A percentile compares a stretch with the other conserved stretches of the same genome.
These are phyloP conservation scores for Lachancea fermentati DNA, from an alignment of 805 yeast genomes.

Conservation along the genomic window DNA sequence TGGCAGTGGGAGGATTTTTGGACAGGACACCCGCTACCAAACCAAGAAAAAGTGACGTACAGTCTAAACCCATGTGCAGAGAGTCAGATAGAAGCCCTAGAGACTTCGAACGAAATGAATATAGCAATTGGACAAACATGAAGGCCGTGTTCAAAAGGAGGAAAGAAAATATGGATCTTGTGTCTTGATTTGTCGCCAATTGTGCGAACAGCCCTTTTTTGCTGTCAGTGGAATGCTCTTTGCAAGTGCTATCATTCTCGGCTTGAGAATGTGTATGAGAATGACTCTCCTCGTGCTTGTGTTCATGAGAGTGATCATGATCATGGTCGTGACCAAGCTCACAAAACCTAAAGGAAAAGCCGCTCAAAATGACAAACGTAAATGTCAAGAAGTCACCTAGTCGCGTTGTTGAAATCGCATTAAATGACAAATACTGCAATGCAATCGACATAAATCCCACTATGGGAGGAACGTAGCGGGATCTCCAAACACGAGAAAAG, in stretches of 20 bases:
- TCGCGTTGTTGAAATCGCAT: conserved; percentile 14
- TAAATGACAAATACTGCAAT: conserved; percentile 34
- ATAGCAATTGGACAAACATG: conserved; percentile 89
- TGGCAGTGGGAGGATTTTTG: conserved; percentile 54
- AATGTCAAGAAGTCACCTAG: conserved; percentile 14
- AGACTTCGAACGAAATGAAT: conserved; percentile 89
- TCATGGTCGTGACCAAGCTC: conserved; percentile 9
- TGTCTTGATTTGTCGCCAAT: conserved; percentile 52
- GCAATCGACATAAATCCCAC: conserved; percentile 32
- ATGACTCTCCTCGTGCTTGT: conserved; percentile 8
- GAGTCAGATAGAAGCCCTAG: conserved; percentile 89
- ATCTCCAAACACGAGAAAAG: background rate
- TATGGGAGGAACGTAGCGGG: conserved; percentile 14
- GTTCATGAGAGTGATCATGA: conserved; percentile 11
- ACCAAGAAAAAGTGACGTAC: conserved; percentile 85
- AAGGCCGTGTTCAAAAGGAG: conserved; percentile 79
- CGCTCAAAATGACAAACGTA: conserved; percentile 13
- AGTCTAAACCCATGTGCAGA: conserved; percentile 93
- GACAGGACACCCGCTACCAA: conserved; percentile 73
- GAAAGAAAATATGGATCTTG: conserved; percentile 84
- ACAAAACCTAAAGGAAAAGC: conserved; percentile 4
- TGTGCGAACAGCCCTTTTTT: conserved; percentile 22
- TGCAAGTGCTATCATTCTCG: background rate
- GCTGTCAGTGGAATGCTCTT: conserved; percentile 9
- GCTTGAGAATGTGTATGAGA: conserved; percentile 12